phyloP scores from a whole-genome alignment of 768 basidiomycete genomes.

The Mycena polygramma region DNA sequence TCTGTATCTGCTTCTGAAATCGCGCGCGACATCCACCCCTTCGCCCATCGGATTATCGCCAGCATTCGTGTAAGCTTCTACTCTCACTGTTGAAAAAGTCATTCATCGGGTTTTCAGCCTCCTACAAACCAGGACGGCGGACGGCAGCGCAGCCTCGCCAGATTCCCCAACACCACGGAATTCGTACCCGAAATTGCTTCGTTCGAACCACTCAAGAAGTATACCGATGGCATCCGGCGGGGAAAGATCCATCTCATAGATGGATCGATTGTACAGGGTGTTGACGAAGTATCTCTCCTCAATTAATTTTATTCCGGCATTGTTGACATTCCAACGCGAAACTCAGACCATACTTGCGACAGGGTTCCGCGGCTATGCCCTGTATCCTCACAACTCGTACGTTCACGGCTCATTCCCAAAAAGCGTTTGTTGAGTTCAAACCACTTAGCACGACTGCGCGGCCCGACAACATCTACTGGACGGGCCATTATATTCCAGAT shows the following conservation, averaged over 20 bases:
- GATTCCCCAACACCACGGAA: conserved; percentile 45
- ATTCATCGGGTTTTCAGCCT: conserved; percentile 35
- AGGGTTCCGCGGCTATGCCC: conserved; percentile 1
- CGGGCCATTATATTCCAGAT: conserved; percentile 48
- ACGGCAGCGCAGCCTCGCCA: conserved; percentile 37
- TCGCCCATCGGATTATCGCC: conserved; percentile 33
- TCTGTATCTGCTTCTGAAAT: conserved; percentile 39
- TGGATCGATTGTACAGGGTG: conserved; percentile 45
- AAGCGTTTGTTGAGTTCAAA: no score
- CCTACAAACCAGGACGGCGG: background rate
- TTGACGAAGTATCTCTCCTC: conserved; percentile 41
- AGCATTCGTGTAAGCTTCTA: conserved; percentile 37
- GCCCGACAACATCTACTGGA: conserved; percentile 37
- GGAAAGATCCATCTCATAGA: conserved; percentile 46
- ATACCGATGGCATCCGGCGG: conserved; percentile 39
- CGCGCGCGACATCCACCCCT: conserved; percentile 38
- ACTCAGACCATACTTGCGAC: conserved; percentile 28
- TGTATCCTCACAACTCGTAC: conserved; percentile 25
- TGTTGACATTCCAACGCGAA: background rate
- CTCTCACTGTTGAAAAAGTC: background rate
- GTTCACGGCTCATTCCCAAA: background rate
- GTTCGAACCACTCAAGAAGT: conserved; percentile 39
- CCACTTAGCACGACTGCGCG: conserved; percentile 1
- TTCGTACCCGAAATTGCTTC: conserved; percentile 39
- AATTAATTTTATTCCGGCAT: no score